Conservation (phyloP, 225 moss, liverwort and hornwort genomes). For the Asterella californica region DNA sequence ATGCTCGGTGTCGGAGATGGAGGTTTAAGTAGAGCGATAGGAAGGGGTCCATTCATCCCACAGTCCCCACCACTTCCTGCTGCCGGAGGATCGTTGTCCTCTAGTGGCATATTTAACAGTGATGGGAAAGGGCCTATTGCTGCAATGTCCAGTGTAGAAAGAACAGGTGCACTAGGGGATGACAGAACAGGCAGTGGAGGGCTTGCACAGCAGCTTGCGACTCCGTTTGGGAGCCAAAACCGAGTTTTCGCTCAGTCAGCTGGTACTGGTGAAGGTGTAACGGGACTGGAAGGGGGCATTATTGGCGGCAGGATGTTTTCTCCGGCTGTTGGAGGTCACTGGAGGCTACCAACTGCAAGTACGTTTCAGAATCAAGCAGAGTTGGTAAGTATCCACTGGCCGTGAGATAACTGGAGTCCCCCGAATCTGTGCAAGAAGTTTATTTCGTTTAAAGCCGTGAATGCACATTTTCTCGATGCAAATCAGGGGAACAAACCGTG, state of each 20-base stretch:
- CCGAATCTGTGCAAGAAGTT: background rate
- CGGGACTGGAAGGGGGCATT: slow-evolving; percentile 18
- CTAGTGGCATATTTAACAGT: slow-evolving; percentile 14
- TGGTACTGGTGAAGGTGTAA: slow-evolving; percentile 16
- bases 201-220: slow-evolving; percentile 73
- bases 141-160: slow-evolving; percentile 50
- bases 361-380: slow-evolving; percentile 50
- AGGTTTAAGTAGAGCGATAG: slow-evolving; percentile 18
- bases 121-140: slow-evolving; percentile 13
- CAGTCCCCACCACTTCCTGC: slow-evolving; percentile 55
- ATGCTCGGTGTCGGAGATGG: slow-evolving; percentile 37
- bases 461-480: background rate
- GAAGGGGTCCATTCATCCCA: slow-evolving; percentile 17
- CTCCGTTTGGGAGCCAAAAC: slow-evolving; percentile 42
- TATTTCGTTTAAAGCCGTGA: background rate
- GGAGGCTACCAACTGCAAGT: slow-evolving; percentile 79
- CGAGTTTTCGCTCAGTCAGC: slow-evolving; percentile 18
- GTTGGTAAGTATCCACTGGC: slow-evolving; percentile 38
- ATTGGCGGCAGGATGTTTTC: slow-evolving; percentile 54
- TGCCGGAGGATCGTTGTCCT: slow-evolving; percentile 16
- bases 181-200: slow-evolving; percentile 65
- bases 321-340: slow-evolving; percentile 67
- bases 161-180: slow-evolving; percentile 38
- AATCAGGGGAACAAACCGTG: background rate
- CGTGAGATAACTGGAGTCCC: background rate